phyloP scores from a whole-genome alignment of 2,329 filamentous ascomycete species.

The Cladosporium sp. region DNA sequence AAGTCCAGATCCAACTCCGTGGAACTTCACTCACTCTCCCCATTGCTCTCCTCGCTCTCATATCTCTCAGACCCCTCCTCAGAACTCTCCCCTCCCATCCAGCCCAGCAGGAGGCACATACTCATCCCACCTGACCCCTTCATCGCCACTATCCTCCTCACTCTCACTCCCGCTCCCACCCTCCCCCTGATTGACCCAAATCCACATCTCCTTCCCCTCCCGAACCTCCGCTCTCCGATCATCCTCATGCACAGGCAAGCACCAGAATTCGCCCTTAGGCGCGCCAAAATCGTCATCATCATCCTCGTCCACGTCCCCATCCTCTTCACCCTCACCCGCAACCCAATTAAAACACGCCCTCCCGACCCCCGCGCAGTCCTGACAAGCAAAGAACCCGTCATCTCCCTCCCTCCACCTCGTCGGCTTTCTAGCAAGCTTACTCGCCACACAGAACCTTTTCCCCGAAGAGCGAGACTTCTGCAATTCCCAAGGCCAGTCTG shows the following conservation, averaged over 20 bases:
- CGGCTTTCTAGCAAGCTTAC: conserved; percentile 17
- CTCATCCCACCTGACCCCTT: not conserved
- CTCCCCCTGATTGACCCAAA: conserved; percentile 21
- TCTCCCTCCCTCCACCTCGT: conserved; percentile 20
- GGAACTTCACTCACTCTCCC: too few species aligned
- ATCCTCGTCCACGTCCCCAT: conserved; percentile 23
- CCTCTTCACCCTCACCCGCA: conserved; percentile 17
- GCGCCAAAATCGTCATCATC: conserved; percentile 16
- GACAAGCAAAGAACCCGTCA: conserved; percentile 24
- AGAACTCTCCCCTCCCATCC: too few species aligned
- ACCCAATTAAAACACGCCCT: conserved; percentile 22
- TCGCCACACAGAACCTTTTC: conserved; percentile 19
- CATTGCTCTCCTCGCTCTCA: too few species aligned
- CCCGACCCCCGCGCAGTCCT: conserved; percentile 20
- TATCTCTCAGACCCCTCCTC: too few species aligned
- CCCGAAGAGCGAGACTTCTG: not conserved
- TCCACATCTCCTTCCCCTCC: conserved; percentile 21
- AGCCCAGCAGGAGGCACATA: too few species aligned
- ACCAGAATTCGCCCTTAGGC: conserved; percentile 20
- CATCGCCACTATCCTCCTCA: not conserved
- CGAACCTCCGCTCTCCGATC: conserved; percentile 20
- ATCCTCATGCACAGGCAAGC: conserved; percentile 25
- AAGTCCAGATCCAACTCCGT: too few species aligned
- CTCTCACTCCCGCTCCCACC: not conserved
- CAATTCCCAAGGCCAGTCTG: conserved; percentile 22